Evolutionary conservation across 768 basidiomycete genomes (phyloP).

Genomic region (Boletus reticuloceps): DNA sequence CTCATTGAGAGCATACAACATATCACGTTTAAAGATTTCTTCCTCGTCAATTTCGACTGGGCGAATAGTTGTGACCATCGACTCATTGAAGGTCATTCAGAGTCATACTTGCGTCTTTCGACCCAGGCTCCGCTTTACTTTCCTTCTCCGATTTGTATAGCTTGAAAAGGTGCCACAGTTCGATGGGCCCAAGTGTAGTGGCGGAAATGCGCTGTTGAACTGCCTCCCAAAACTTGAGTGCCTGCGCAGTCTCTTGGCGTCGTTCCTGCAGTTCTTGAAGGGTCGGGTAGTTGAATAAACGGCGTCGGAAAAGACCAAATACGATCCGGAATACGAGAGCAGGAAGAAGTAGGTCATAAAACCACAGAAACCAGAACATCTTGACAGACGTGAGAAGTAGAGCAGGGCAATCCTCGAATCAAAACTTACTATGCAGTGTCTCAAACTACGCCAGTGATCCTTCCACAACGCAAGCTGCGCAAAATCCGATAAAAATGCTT

Average conservation of each 20-base stretch:
- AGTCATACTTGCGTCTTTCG: slow-evolving; percentile 6
- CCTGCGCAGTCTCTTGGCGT: slow-evolving; percentile 45
- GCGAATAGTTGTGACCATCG: background rate
- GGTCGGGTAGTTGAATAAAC: slow-evolving; percentile 53
- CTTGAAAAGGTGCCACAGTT: slow-evolving; percentile 52
- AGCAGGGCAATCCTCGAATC: background rate
- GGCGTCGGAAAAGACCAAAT: slow-evolving; percentile 47
- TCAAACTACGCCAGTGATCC: slow-evolving; percentile 43
- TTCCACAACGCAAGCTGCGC: slow-evolving; percentile 54
- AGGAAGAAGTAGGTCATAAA: slow-evolving; percentile 53
- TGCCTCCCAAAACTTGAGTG: slow-evolving; percentile 51
- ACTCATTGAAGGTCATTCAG: background rate
- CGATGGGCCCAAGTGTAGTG: slow-evolving; percentile 47
- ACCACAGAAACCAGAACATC: slow-evolving; percentile 68
- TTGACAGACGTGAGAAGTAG: slow-evolving; percentile 22
- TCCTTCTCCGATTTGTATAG: slow-evolving; percentile 39
- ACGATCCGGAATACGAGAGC: slow-evolving; percentile 47
- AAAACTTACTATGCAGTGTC: slow-evolving; percentile 50
- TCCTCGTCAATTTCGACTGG: slow-evolving; percentile 23
- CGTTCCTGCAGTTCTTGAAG: slow-evolving; percentile 51
- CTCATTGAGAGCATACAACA: slow-evolving; percentile 42
- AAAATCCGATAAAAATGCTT: slow-evolving; percentile 40
- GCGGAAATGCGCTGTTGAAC: slow-evolving; percentile 45
- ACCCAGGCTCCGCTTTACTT: slow-evolving; percentile 28
- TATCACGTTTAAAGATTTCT: slow-evolving; percentile 41